phyloP scores from a whole-genome alignment of 2,329 filamentous ascomycete genomes.

The Talaromyces funiculosus region DNA sequence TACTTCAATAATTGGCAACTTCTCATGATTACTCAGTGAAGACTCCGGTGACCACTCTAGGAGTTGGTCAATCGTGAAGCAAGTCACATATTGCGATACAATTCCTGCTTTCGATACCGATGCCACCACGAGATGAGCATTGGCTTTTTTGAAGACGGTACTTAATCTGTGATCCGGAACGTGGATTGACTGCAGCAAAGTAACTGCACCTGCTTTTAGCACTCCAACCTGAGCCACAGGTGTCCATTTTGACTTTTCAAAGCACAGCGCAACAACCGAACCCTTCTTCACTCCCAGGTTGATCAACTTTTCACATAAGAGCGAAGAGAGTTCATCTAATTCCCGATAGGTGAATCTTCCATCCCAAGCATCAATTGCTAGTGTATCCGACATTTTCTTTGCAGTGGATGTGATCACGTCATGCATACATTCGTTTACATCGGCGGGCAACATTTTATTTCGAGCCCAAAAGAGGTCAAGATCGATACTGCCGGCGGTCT shows the following conservation, averaged over 20 bases:
- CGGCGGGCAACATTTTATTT: not conserved
- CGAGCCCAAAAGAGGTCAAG: not conserved
- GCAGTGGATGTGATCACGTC: conserved; percentile 18
- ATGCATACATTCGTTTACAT: conserved; percentile 6
- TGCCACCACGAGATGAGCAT: not conserved
- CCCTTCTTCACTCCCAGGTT: conserved; percentile 25
- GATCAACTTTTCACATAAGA: conserved; percentile 22
- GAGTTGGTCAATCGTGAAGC: not conserved
- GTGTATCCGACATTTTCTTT: conserved; percentile 10
- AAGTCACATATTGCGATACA: not conserved
- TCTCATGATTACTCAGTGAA: too few relatives aligned
- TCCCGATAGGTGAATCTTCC: conserved; percentile 22
- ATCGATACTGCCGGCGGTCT: not conserved
- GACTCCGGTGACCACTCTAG: not conserved
- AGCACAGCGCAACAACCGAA: conserved; percentile 20
- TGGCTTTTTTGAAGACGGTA: conserved; percentile 31
- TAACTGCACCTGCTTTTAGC: conserved; percentile 17
- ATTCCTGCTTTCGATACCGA: not conserved
- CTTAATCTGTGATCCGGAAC: conserved; percentile 25
- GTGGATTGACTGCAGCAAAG: not conserved
- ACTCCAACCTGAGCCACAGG: conserved; percentile 15
- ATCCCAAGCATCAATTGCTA: conserved; percentile 23
- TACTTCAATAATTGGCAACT: not conserved
- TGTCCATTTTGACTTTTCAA: conserved; percentile 23
- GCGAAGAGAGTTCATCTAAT: conserved; percentile 25